Base-by-base conservation (phyloP, 805 yeast species). In the Starmerella tilneyi region DNA sequence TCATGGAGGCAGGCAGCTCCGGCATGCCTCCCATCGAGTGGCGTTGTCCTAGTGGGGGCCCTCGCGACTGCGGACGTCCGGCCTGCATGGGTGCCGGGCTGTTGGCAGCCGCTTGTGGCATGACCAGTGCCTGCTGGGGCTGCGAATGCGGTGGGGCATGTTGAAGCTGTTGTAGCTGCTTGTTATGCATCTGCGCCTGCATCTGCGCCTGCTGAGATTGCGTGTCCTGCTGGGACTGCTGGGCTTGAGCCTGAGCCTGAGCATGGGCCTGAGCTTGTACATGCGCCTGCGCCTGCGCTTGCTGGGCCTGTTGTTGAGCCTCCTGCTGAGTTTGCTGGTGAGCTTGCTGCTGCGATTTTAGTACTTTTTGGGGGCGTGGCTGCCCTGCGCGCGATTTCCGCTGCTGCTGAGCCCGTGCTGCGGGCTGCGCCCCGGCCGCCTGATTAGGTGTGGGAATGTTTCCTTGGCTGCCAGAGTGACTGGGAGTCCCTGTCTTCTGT, bases 31-130 rank as follows among this genome's bases (percentile, higher is more conserved):
- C 27, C 29, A 22, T 9, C 30, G 40, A 9, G 30, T 33, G 27
- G 27, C 27, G 27, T 24, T 6, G 26, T 24, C 19, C 20, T 4
- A 16, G 16, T 4, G 20, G 19, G 9, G 29, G 43, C n/a, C 15
- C 38, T 17, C 24, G 26, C 15, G 26, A 34, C 37, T 23, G 43
- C 32, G 38, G 47, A 15, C 37, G 16, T 30, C 40, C 40, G 40
- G 40, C 40, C 30, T 36, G 40, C 40, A 36, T 24, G 40, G 40
- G 22, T n/a, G 30, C 30, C 12, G 40, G 40, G 16, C 30, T 23
- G 29, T 36, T 20, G 16, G 40, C 28, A 6, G 30, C 3, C 17
- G 15, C 30, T 9, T n/a, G 40, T 6, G 40, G 17, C 40, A 36
- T 36, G 2, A 7, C 12, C 17, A 22, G 22, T 3, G 26, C 38